Base-by-base conservation (phyloP, 1,284 basidiomycete species). In the Cutaneotrichosporon arboriforme region DNA sequence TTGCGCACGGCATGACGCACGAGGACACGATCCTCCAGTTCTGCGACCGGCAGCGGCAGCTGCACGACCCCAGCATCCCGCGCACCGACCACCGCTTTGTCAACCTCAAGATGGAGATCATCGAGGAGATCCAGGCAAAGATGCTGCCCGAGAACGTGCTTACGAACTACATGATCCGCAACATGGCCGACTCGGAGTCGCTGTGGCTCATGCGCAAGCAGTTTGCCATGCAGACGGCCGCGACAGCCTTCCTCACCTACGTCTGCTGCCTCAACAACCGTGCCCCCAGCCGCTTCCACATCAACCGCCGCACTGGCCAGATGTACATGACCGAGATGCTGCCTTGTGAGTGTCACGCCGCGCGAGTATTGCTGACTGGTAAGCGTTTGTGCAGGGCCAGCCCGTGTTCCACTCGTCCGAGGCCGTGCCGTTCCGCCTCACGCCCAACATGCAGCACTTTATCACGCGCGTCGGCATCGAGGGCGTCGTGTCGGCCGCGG, bases 201-300 rank as follows among this genome's bases (percentile, higher is more conserved):
- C 80, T 98, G 5, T 99, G 94, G 93, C 82, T 90, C 58, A 90
- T 97, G 84, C 84, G 96, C 59, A 98, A 97, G 78, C 91, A 97
- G 73, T 97, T 98, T 74, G 87, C 93, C 10, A 76, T 88, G 40
- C 93, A 98, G 70, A 80, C 90, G 40, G 90, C 96, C 0, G 81
- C 89, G 0, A 84, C 83, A 38, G 88, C 88, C 65, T 98, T 98
- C 80, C 86, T 96, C 80, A 96, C 92, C 8, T 97, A 89, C 69
- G 79, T 88, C 39, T 82, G 97, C 61, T 89, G 85, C 63, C 80
- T 98, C 48, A 86, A 86, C 44, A 88, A 87, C 66, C 85, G 96
- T 40, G 78, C 84, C 7, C 94, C 94, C 0, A 79, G 82, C 15
- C 84, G 93, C 14, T 94, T 97, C 80, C 85, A 91, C 65, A 74